Conservation (phyloP, 2,329 filamentous ascomycete genomes). For the Aspergillus sp. region DNA sequence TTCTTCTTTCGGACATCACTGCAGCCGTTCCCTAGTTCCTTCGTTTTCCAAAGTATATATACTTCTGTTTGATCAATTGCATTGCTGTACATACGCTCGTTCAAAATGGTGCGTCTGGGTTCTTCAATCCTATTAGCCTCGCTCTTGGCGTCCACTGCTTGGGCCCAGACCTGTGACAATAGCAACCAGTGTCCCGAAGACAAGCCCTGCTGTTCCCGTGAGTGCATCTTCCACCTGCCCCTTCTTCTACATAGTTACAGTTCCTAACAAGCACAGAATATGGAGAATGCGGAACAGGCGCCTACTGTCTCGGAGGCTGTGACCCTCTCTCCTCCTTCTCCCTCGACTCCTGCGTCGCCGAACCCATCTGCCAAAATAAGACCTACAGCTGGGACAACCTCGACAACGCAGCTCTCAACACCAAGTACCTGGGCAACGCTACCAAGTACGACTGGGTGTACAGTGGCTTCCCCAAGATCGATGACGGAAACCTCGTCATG, state of each 20-base stretch:
- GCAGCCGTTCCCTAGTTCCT: not conserved
- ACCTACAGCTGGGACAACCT: slow-evolving; percentile 68
- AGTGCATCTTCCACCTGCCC: slow-evolving; percentile 36
- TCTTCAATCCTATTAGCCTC: slow-evolving; percentile 27
- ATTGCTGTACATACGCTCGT: not conserved
- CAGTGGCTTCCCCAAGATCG: slow-evolving; percentile 63
- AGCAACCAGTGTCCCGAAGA: slow-evolving; percentile 61
- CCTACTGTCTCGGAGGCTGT: slow-evolving; percentile 92
- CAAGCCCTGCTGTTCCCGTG: slow-evolving; percentile 74
- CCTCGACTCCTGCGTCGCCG: slow-evolving; percentile 46
- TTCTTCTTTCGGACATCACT: not conserved
- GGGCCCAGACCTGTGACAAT: slow-evolving; percentile 32
- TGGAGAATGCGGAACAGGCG: slow-evolving; percentile 84
- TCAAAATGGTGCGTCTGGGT: slow-evolving; percentile 31
- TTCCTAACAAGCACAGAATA: slow-evolving; percentile 57
- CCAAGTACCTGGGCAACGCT: slow-evolving; percentile 79
- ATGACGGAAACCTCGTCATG: slow-evolving; percentile 63
- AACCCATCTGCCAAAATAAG: slow-evolving; percentile 69
- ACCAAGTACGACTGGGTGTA: slow-evolving; percentile 79
- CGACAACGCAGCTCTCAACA: slow-evolving; percentile 62
- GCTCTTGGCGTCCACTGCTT: slow-evolving; percentile 24
- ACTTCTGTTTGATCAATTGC: not conserved
- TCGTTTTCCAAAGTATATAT: not conserved
- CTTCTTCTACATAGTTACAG: not conserved
- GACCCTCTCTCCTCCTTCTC: slow-evolving; percentile 78